These are phyloP conservation scores for Saccharomyces uvarum DNA, from an alignment of 1,139 yeast genomes.

Conservation along the genomic window DNA sequence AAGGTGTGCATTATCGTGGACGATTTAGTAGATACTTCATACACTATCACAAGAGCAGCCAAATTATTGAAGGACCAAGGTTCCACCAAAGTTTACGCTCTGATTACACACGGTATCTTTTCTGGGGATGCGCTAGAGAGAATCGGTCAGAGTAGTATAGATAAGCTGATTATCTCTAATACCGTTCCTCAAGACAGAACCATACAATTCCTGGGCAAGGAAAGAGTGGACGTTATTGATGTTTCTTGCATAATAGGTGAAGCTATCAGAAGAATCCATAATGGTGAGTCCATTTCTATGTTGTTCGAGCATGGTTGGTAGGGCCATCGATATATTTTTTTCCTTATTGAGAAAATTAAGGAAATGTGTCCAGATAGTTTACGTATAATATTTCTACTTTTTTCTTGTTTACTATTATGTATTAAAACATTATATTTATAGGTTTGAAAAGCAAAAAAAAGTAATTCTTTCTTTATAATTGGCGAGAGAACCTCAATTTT, in stretches of 20 bases:
- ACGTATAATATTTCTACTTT: background rate
- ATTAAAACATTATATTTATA: background rate
- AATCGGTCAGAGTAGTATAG: constrained; percentile 62
- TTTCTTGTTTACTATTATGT: background rate
- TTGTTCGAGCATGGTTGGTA: constrained; percentile 82
- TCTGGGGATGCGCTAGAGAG: constrained; percentile 84
- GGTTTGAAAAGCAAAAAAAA: background rate
- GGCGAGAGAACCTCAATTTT: background rate
- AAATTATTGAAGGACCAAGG: constrained; percentile 87
- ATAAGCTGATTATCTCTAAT: constrained; percentile 84
- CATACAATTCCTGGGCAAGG: constrained; percentile 42
- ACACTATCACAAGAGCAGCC: constrained; percentile 88
- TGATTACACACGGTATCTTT: constrained; percentile 88
- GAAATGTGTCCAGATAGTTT: background rate
- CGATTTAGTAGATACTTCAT: constrained; percentile 90
- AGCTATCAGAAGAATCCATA: constrained; percentile 89
- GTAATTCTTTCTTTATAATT: background rate
- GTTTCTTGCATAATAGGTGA: constrained; percentile 85
- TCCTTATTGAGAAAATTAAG: background rate
- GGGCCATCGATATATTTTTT: background rate
- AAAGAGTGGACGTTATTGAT: constrained; percentile 72
- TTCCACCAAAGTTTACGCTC: constrained; percentile 75
- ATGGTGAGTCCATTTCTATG: constrained; percentile 93
- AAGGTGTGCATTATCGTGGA: constrained; percentile 82
- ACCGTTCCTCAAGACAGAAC: constrained; percentile 73